Evolutionary conservation across 1,139 yeast genomes (phyloP).

Genomic region (Candida smagusa): DNA sequence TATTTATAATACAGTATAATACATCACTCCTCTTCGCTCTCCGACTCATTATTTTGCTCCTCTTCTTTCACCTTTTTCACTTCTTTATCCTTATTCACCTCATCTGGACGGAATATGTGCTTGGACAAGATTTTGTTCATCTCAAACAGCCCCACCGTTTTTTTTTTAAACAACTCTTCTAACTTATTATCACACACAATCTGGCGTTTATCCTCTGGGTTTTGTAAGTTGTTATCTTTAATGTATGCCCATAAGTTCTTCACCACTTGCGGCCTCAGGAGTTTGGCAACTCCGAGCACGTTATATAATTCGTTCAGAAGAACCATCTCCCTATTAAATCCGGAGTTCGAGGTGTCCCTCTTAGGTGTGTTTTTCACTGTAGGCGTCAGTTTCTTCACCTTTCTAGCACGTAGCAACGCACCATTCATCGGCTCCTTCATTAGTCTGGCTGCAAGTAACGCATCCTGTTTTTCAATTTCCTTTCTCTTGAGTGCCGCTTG

Average conservation of each 20-base stretch:
- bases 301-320: constrained; percentile 51
- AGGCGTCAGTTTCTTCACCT: constrained; percentile 6
- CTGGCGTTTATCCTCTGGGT: constrained; percentile 64
- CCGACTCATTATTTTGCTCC: constrained; percentile 6
- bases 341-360: constrained; percentile 19
- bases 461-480: constrained; percentile 40
- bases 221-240: constrained; percentile 60
- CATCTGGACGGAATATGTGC: constrained; percentile 51
- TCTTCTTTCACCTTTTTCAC: constrained; percentile 1
- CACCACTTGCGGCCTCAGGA: constrained; percentile 70
- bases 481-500: constrained; percentile 24
- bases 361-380: constrained; percentile 8
- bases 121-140: constrained; percentile 60
- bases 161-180: constrained; percentile 54
- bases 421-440: constrained; percentile 33
- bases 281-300: constrained; percentile 36
- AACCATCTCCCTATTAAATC: constrained; percentile 36
- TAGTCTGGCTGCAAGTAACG: constrained; percentile 44
- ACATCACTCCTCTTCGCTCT: constrained; percentile 11
- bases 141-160: constrained; percentile 59
- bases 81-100: constrained; percentile 8
- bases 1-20: not conserved
- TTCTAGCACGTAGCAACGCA: constrained; percentile 18
- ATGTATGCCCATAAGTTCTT: constrained; percentile 74
- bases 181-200: constrained; percentile 68